These are phyloP conservation scores for Cryptococcus sp. DNA, from an alignment of 1,284 basidiomycete species.

Conservation along the genomic window DNA sequence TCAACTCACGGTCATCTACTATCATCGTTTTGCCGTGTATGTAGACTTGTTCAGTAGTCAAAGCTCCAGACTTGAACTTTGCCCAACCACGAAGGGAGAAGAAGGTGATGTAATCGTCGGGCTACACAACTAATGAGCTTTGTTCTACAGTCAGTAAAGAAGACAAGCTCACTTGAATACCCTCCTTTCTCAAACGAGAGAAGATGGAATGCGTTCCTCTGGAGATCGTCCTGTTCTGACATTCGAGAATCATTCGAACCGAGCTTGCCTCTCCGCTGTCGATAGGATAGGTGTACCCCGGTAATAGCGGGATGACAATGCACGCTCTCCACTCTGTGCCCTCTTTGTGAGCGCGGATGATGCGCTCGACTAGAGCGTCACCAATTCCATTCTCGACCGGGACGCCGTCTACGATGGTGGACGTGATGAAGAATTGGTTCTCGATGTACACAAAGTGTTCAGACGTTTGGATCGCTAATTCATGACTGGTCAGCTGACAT, in stretches of 20 bases:
- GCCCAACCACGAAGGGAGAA: conserved; percentile 94
- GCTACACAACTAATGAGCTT: conserved; percentile 58
- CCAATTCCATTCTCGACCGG: conserved; percentile 92
- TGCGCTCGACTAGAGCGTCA: conserved; percentile 88
- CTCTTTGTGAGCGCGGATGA: conserved; percentile 84
- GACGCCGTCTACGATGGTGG: conserved; percentile 82
- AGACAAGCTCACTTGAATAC: conserved; percentile 70
- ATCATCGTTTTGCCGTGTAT: conserved; percentile 87
- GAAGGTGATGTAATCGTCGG: conserved; percentile 88
- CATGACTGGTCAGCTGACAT: not conserved
- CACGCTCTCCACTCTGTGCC: conserved; percentile 86
- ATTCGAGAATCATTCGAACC: conserved; percentile 90
- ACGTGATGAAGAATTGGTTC: conserved; percentile 99
- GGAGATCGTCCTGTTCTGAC: conserved; percentile 86
- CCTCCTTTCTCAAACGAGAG: conserved; percentile 78
- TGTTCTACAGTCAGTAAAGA: not conserved
- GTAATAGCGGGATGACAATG: conserved; percentile 88
- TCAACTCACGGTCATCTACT: conserved; percentile 74
- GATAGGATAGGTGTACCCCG: conserved; percentile 91
- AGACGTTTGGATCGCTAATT: conserved; percentile 86
- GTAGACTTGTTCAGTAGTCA: conserved; percentile 92
- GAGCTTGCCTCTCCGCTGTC: conserved; percentile 91
- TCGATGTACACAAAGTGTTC: conserved; percentile 69
- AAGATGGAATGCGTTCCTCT: conserved; percentile 94
- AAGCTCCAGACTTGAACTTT: conserved; percentile 77